Conservation (phyloP, 1,139 yeast genomes). For the Nakaseomyces bracarensis region DNA sequence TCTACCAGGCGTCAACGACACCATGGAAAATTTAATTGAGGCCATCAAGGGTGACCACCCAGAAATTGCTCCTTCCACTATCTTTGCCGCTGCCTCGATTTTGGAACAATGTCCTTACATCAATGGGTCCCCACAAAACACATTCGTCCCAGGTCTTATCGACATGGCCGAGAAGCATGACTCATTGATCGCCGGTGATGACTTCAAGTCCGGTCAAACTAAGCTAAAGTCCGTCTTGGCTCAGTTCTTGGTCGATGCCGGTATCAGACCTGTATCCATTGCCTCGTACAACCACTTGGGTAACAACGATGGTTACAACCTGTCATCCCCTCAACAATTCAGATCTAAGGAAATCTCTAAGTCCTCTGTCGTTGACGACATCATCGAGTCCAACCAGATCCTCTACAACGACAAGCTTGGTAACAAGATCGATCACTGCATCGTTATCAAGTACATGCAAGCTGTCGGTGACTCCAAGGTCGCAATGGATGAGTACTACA, state of each 20-base stretch:
- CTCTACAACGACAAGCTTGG: constrained; percentile 78
- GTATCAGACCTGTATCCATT: constrained; percentile 87
- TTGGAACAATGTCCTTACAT: constrained; percentile 83
- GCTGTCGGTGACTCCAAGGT: constrained; percentile 97
- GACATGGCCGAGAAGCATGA: constrained; percentile 76
- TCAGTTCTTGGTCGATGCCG: constrained; percentile 93
- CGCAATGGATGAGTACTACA: constrained; percentile 97
- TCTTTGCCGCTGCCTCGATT: constrained; percentile 88
- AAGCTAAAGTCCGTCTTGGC: constrained; percentile 92
- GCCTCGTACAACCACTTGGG: constrained; percentile 96
- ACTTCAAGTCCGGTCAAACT: constrained; percentile 95
- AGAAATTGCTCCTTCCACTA: constrained; percentile 84
- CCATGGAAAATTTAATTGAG: constrained; percentile 67
- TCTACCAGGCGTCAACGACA: constrained; percentile 75
- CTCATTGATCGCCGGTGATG: constrained; percentile 91
- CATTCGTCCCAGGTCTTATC: constrained; percentile 91
- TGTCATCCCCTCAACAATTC: constrained; percentile 88
- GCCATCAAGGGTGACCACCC: constrained; percentile 71
- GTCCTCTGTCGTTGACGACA: constrained; percentile 88
- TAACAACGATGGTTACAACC: constrained; percentile 90
- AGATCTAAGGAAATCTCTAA: constrained; percentile 92
- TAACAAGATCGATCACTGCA: constrained; percentile 80
- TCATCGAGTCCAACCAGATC: constrained; percentile 80
- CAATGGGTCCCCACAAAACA: constrained; percentile 96
- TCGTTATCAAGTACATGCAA: constrained; percentile 86